phyloP scores from a whole-genome alignment of 352 stramenopile genomes.

The Pythium grandisporangium region DNA sequence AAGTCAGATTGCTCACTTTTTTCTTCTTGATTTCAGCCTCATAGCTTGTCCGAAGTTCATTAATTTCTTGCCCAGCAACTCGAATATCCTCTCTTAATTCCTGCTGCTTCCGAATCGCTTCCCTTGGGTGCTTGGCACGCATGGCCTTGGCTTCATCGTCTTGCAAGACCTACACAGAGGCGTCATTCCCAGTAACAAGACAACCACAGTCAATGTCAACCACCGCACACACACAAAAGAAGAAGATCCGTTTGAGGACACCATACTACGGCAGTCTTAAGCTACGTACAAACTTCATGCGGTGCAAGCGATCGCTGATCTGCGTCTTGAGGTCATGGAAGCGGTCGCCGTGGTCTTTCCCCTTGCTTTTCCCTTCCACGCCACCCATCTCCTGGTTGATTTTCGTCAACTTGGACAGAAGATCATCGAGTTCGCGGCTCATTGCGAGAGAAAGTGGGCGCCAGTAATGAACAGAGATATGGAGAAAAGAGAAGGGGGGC shows the following conservation, averaged over 20 bases:
- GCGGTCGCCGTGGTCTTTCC: conserved; percentile 48
- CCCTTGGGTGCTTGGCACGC: conserved; percentile 60
- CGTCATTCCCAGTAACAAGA: background rate
- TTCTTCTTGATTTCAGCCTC: conserved; percentile 78
- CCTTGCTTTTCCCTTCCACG: conserved; percentile 61
- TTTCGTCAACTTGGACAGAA: conserved; percentile 60
- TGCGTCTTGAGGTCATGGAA: conserved; percentile 80
- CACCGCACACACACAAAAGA: background rate
- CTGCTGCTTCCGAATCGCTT: conserved; percentile 72
- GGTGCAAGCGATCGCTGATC: conserved; percentile 68
- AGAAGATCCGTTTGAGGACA: no score
- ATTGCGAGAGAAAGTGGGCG: no score
- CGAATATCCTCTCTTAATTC: conserved; percentile 77
- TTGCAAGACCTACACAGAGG: conserved; percentile 66
- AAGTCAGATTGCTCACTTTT: conserved; percentile 25
- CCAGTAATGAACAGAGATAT: no score
- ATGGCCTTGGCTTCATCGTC: conserved; percentile 60
- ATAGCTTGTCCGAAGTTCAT: conserved; percentile 58
- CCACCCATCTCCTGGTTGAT: conserved; percentile 80
- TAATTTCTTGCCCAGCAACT: conserved; percentile 60
- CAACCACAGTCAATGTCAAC: background rate
- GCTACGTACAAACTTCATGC: conserved; percentile 58
- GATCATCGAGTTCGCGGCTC: conserved; percentile 70
- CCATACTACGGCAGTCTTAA: background rate
- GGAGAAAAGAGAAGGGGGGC: no score